phyloP scores from a whole-genome alignment of 768 basidiomycete genomes.

The Pleurotus salmoneostramineus region DNA sequence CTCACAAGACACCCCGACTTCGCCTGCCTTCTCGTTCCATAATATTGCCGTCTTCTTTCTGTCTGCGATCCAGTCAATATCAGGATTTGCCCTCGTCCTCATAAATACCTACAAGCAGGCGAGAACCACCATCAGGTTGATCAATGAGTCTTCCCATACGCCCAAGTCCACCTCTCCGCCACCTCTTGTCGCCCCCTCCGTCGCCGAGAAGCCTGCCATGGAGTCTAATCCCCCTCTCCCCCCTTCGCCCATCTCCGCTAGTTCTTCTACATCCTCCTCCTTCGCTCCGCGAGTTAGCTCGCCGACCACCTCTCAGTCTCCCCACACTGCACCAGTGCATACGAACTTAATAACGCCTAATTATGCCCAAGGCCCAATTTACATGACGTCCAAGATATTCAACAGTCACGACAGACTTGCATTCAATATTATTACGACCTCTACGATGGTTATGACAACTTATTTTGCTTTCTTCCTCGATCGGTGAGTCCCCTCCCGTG shows the following conservation, averaged over 20 bases:
- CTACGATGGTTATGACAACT: slow-evolving; percentile 41
- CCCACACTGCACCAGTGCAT: too few relatives aligned
- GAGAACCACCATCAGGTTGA: slow-evolving; percentile 58
- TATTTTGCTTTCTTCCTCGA: slow-evolving; percentile 54
- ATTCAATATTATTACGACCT: slow-evolving; percentile 39
- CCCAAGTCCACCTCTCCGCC: slow-evolving; percentile 11
- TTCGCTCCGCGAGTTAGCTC: not conserved
- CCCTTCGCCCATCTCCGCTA: slow-evolving; percentile 9
- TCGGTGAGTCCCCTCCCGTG: slow-evolving; percentile 32
- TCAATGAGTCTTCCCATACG: slow-evolving; percentile 40
- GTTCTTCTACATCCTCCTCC: slow-evolving; percentile 22
- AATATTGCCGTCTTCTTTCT: slow-evolving; percentile 65
- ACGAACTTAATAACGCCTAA: slow-evolving; percentile 14
- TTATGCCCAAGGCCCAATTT: slow-evolving; percentile 39
- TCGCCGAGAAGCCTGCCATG: slow-evolving; percentile 7
- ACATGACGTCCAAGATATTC: slow-evolving; percentile 47
- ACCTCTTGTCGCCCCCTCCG: not conserved
- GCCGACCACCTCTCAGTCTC: not conserved
- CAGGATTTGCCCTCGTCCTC: slow-evolving; percentile 63
- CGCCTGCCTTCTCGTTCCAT: slow-evolving; percentile 41
- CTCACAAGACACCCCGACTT: slow-evolving; percentile 22
- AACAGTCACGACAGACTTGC: slow-evolving; percentile 44
- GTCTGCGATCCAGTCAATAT: slow-evolving; percentile 69
- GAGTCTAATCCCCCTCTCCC: not conserved
- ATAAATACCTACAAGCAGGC: slow-evolving; percentile 67